Conservation (phyloP, 2,329 filamentous ascomycete species). For the Claviceps quebecensis region DNA sequence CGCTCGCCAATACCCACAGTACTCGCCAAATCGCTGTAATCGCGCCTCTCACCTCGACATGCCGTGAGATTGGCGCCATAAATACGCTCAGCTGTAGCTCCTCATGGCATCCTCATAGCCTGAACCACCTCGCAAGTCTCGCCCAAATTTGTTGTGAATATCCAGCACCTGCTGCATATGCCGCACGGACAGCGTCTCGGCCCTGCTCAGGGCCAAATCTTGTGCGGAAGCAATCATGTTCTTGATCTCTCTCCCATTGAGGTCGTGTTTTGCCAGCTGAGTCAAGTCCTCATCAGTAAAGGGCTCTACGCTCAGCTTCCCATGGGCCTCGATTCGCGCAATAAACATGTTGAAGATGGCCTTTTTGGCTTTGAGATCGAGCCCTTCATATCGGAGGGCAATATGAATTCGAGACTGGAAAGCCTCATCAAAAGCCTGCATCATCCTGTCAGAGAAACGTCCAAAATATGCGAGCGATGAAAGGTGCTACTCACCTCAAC, state of each 20-base stretch:
- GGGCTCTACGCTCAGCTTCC: constrained; percentile 43
- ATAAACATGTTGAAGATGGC: constrained; percentile 78
- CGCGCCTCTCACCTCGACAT: no score
- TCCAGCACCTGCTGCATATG: constrained; percentile 76
- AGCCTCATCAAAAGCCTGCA: constrained; percentile 70
- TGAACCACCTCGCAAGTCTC: constrained; percentile 66
- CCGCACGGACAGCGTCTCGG: constrained; percentile 56
- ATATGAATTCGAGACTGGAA: constrained; percentile 84
- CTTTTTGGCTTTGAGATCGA: constrained; percentile 58
- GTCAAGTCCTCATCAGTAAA: constrained; percentile 57
- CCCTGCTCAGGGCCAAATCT: constrained; percentile 65
- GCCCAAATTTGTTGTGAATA: constrained; percentile 69
- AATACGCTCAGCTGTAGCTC: constrained; percentile 45
- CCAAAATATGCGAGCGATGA: neutral
- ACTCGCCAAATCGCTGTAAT: no score
- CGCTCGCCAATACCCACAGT: no score
- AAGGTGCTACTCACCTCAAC: constrained; percentile 39
- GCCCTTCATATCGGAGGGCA: constrained; percentile 64
- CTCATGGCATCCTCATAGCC: constrained; percentile 77
- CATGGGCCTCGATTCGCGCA: constrained; percentile 52
- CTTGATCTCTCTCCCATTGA: constrained; percentile 62
- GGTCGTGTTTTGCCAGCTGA: constrained; percentile 49
- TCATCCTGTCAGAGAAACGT: constrained; percentile 1
- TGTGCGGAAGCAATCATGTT: constrained; percentile 76
- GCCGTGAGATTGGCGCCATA: neutral